Evolutionary conservation across 2,329 filamentous ascomycete genomes (phyloP).

Genomic region (Colletotrichum phormii): DNA sequence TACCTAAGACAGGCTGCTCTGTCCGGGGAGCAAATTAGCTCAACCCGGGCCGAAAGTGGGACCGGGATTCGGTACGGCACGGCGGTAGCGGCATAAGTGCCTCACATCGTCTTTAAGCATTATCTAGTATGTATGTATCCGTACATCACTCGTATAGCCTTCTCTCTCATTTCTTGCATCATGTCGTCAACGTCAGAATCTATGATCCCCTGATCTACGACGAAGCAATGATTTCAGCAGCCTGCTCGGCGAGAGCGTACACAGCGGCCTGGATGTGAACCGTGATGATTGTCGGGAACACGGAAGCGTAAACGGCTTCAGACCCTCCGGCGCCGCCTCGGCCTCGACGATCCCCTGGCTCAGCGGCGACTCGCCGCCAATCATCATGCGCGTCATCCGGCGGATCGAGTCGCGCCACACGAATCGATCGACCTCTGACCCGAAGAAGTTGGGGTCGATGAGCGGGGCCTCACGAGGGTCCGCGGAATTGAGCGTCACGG

Average conservation of each 20-base stretch:
- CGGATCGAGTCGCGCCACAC: conserved; percentile 43
- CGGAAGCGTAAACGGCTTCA: conserved; percentile 44
- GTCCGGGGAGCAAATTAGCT: too few relatives aligned
- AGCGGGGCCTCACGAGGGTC: conserved; percentile 37
- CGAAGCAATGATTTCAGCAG: conserved; percentile 63
- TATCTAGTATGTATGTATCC: not conserved
- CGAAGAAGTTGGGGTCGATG: conserved; percentile 46
- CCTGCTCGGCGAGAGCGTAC: conserved; percentile 70
- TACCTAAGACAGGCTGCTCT: not conserved
- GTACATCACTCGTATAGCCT: not conserved
- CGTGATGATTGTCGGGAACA: conserved; percentile 47
- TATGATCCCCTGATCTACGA: not conserved
- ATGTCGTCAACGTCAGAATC: not conserved
- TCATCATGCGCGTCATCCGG: conserved; percentile 40
- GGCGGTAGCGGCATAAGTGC: not conserved
- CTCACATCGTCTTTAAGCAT: not conserved
- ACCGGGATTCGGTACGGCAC: too few relatives aligned
- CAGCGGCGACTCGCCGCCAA: conserved; percentile 34
- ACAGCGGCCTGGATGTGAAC: conserved; percentile 60
- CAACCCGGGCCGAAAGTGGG: not conserved
- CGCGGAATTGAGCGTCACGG: conserved; percentile 39
- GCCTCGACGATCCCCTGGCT: conserved; percentile 38
- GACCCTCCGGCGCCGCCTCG: conserved; percentile 40
- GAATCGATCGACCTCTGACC: conserved; percentile 46
- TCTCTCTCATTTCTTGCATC: not conserved